Base-by-base conservation (phyloP, 2,329 filamentous ascomycete genomes). In the Camptophora hylomeconis region DNA sequence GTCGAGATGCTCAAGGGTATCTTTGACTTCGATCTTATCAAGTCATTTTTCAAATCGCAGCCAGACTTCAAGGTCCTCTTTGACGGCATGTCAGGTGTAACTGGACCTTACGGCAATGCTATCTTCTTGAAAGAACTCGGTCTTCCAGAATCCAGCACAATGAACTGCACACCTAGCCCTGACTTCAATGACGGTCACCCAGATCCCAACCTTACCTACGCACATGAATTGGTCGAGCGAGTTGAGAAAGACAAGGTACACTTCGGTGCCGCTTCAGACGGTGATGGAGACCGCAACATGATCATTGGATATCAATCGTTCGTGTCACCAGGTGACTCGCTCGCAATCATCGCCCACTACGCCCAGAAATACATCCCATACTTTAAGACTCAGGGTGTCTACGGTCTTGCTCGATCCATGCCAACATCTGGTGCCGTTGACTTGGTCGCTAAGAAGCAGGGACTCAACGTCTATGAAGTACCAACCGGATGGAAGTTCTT, bases 401-500 rank as follows among this genome's bases (percentile, higher is more conserved):
- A 86, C 52, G 89, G 89, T 36, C 73, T 98, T 33, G 89, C 89
- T 26, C 82, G 89, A 44, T 92, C 82, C 55, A 98, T 98, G 89
- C 89, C 89, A 33, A 98, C 89, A 5, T 92, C 83, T 8, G 84
- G 83, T 22, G 89, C 89, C 13, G 82, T 98, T 30, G 89, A 98
- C 54, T 75, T 92, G 10, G 89, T 98, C 21, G 89, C 89, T 45
- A 82, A 93, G 70, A 84, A 83, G 49, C 87, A 94, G 63, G 80
- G 80, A 19, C 70, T 98, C 22, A 65, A 82, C 61, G 79, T 74
- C 60, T 98, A 98, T 61, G 89, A 98, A 60, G 89, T 98, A 1
- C 89, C 89, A 20, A 98, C 89, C 1, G 89, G 89, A 48, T 98
- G 89, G 89, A 94, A 94, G 60, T 94, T 94, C 69, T 94, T 94